Evolutionary conservation across 306 rosid genomes (phyloP), one percentile per base, ranked within the genome.

Genomic region (Carpinus viminea): DNA sequence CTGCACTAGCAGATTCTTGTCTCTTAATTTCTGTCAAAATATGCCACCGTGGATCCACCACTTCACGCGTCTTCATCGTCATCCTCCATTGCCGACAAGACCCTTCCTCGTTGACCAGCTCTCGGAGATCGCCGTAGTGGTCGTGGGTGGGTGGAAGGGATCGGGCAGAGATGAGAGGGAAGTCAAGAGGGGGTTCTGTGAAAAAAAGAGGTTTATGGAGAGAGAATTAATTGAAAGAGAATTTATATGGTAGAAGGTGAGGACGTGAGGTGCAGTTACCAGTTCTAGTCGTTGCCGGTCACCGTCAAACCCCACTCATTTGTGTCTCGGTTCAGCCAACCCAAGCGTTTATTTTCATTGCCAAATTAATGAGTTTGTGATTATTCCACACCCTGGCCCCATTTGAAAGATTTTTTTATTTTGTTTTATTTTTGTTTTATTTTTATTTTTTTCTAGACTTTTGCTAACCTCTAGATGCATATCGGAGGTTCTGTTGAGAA

Each of bases 301-400:
- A 68, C 4, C 8, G 72, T 68, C 51, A 41, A 51, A 68, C 51
- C 26, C 51, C 72, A 10, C 72, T 66, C 28, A 41, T 43, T 38
- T 8, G 18, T 68, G 72, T 68, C 72, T 68, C 41, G 72, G 72
- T 68, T 18, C 72, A 68, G 51, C 72, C 51, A 68, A 68, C 72
- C 51, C 50, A 38, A 65, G 15, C 48, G 71, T 34, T 3, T 15
- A 46, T 41, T 66, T 41, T 66, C 72, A 38, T n/a, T 18, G 31
- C 31, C 18, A n/a, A 41, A 68, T 41, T 41, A 41, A 68, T 68
- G 72, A 9, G 51, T 66, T 38, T 41, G 72, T 18, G 72, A n/a
- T 11, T 41, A 68, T 68, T 41, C 72, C n/a, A 68, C 24, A 17
- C 28, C 51, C 13, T 3, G 72, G 72, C 8, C 51, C 31, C 72